phyloP scores from a whole-genome alignment of 139 green algal genomes.

The Parachlorella kessleri region DNA sequence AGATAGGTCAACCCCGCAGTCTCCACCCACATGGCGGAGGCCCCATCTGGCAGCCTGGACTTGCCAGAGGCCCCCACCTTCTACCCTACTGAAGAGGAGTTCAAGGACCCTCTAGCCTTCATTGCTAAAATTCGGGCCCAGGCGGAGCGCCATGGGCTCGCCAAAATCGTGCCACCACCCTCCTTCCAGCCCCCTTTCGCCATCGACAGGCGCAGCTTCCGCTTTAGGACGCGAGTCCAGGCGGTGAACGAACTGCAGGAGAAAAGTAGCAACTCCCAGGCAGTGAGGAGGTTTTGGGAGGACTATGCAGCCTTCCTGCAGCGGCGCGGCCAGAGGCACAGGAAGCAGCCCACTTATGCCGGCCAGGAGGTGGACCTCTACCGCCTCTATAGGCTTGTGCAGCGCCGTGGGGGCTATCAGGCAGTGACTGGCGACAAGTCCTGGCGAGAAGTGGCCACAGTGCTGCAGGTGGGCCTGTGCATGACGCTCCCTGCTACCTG shows the following conservation, averaged over 20 bases:
- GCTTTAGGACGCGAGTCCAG: slow-evolving; percentile 79
- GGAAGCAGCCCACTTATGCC: not conserved
- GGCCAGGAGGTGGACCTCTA: slow-evolving; percentile 79
- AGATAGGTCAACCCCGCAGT: too few species aligned
- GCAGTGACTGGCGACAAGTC: slow-evolving; percentile 64
- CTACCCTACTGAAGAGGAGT: slow-evolving; percentile 72
- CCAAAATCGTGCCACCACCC: slow-evolving; percentile 38
- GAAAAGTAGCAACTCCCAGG: slow-evolving; percentile 19
- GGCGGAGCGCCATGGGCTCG: slow-evolving; percentile 76
- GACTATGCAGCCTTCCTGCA: slow-evolving; percentile 63
- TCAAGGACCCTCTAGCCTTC: slow-evolving; percentile 69
- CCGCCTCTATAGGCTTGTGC: slow-evolving; percentile 64
- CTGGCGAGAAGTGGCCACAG: slow-evolving; percentile 75
- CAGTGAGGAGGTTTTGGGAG: slow-evolving; percentile 51
- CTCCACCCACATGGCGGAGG: not conserved
- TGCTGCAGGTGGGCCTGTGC: slow-evolving; percentile 58
- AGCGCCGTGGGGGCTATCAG: slow-evolving; percentile 69
- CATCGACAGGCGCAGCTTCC: slow-evolving; percentile 56
- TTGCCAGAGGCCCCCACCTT: slow-evolving; percentile 64
- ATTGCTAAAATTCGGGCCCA: slow-evolving; percentile 59
- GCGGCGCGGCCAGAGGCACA: slow-evolving; percentile 25
- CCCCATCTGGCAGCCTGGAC: slow-evolving; percentile 3
- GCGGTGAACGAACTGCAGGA: slow-evolving; percentile 82
- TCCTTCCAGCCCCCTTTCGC: slow-evolving; percentile 45
- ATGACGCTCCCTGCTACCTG: not conserved